Base-by-base conservation (phyloP, 2,329 filamentous ascomycete species). In the Aspergillus sclerotialis region DNA sequence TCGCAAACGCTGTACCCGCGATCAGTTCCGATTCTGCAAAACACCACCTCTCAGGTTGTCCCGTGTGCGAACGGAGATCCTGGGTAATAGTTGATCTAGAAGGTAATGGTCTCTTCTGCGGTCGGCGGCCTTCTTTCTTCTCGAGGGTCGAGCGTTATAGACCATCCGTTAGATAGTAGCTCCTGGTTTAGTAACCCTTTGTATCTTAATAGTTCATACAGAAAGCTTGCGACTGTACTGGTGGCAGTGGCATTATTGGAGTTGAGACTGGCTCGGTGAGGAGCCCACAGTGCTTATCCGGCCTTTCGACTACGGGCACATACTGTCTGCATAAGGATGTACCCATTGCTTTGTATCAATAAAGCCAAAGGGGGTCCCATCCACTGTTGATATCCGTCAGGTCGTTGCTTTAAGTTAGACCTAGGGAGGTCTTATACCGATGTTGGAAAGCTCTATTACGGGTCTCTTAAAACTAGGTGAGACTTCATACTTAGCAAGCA, bases 61-160 rank as follows among this genome's bases (percentile, higher is more conserved):
- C 58, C 75, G 73, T n/a, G n/a, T n/a, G n/a, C n/a, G 71, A 63
- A 72, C 92, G 96, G 33, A 93, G 78, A 30, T 76, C 55, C 37
- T 76, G 54, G 65, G 95, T 86, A 43, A 88, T 96, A 96, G 80
- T 95, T 95, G 39, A 90, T 90, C 86, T 87, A 96, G 72, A 92
- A 96, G 64, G 96, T 90, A 46, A 95, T 93, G 43, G 83, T 62
- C 52, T 66, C 63, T 11, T 72, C 68, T 41, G 76, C 63, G 40
- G 58, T 86, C 69, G 45, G 86, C 86, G 54, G 95, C 80, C 53
- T 88, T 71, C 45, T 72, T 71, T 60, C n/a, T n/a, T n/a, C n/a
- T n/a, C n/a, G n/a, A n/a, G n/a, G n/a, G n/a, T n/a, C n/a, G n/a
- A n/a, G n/a, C n/a, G n/a, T n/a, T n/a, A n/a, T n/a, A n/a, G n/a